These are phyloP conservation scores for Crucihimalaya himalaica DNA, from an alignment of 345 rosid genomes.

Conservation along the genomic window DNA sequence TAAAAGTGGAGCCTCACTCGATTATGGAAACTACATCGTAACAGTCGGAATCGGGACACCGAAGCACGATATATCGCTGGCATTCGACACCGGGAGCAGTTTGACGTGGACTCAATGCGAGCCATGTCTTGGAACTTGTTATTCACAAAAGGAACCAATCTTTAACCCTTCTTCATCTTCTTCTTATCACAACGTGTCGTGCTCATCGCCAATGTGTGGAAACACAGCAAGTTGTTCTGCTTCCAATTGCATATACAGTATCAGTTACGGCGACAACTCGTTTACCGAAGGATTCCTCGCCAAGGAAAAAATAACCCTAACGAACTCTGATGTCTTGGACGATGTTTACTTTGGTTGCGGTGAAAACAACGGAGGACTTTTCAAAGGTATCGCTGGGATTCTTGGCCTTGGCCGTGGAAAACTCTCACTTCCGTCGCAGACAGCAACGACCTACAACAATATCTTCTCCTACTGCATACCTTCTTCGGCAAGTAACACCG, in stretches of 20 bases:
- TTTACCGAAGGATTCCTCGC: conserved; percentile 56
- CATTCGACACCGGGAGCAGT: conserved; percentile 66
- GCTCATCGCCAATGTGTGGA: conserved; percentile 51
- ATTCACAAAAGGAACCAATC: conserved; percentile 47
- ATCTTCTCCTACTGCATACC: conserved; percentile 84
- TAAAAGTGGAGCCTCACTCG: conserved; percentile 49
- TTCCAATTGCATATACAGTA: conserved; percentile 57
- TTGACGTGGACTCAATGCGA: conserved; percentile 63
- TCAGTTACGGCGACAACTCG: conserved; percentile 64
- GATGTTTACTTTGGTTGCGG: conserved; percentile 73
- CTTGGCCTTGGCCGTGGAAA: conserved; percentile 70
- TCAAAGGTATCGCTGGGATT: conserved; percentile 56
- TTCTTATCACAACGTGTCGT: conserved; percentile 55
- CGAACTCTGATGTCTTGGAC: conserved; percentile 45
- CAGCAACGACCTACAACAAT: conserved; percentile 52
- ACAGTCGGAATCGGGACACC: conserved; percentile 62
- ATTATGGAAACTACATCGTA: conserved; percentile 49
- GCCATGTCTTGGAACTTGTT: conserved; percentile 51
- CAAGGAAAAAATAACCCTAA: conserved; percentile 55
- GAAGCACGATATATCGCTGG: conserved; percentile 45
- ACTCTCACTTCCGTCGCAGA: conserved; percentile 70
- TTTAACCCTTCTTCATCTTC: conserved; percentile 50
- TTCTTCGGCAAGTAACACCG: conserved; percentile 54
- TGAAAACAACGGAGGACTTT: conserved; percentile 59
- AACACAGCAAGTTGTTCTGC: conserved; percentile 36